Base-by-base conservation (phyloP, 345 rosid species). In the Eucalyptus cloeziana region DNA sequence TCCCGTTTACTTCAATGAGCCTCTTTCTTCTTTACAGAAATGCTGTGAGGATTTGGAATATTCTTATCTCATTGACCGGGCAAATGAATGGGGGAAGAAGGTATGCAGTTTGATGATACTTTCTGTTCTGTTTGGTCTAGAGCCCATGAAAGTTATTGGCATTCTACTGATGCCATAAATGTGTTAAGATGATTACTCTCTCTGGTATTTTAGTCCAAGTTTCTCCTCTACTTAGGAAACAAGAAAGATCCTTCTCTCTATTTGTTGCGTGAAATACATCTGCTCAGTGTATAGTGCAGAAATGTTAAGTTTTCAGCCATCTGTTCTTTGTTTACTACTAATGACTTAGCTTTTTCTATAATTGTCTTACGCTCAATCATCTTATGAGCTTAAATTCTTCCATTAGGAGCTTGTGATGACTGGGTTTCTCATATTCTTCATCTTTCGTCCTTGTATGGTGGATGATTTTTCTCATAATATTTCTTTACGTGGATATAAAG, bases 1-100 rank as follows among this genome's bases (percentile, higher is more conserved):
- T 90, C 99, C 99, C 87, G 99, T 98, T 91, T 98, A 97, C 94
- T 98, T 98, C 90, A 98, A 98, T 88, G 99, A 98, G 94, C 99
- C 99, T 86, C 94, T 98, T 81, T 98, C 99, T 89, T 97, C 99
- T 90, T 90, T 98, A 50, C 99, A 97, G 86, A 98, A 98, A 89
- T 98, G 99, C 90, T 97, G 94, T 91, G 99, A 98, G 91, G 99
- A 98, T 90, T 91, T 98, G 96, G 99, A 98, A 90, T 96, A 98
- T 91, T 97, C 99, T 5, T 94, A 95, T 92, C 98, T 98, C 86
- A 90, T 98, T 90, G 99, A 98, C 86, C 94, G 96, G 83, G 99
- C 99, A 88, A 93, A 93, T 94, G 98, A 97, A 92, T 97, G 97
- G 98, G 99, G 99, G 33, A 96, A 93, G 91, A 93, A 92, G 95